Evolutionary conservation across 371 early-diverging fungal species (phyloP), one percentile per base, ranked within the genome.

Genomic region (Capillidium heterosporum): DNA sequence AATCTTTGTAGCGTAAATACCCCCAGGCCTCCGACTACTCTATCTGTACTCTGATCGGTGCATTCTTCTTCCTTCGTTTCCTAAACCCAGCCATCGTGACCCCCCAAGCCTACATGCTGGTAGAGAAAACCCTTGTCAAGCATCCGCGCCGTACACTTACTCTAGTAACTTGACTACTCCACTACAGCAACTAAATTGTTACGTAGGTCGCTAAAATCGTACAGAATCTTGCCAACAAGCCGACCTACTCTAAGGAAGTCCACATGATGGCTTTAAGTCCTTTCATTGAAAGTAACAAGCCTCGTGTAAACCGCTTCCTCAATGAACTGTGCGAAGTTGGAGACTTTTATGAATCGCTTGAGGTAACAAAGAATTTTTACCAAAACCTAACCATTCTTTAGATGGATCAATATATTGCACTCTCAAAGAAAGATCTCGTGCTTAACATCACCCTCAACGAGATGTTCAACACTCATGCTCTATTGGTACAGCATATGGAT

Each of bases 11-110:
- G 77, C 63, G 87, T 57, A 86, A 85, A 64, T 92, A 81, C 66
- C 93, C 95, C 1, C 78, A 90, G 35, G 87, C 89, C 5, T 77
- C 89, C 5, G 92, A 92, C 57, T 75, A 76, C 49, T 81, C 85
- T 23, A 84, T 92, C 11, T 89, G 90, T 65, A 91, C 94, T 26
- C 74, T 94, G 59, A 92, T 94, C 66, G 96, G 96, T 44, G 95
- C 93, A 2, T 95, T 96, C 67, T 94, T 95, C 70, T 90, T 96
- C 66, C 71, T 96, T 59, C 83, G 96, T n/a, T 94, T 86, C 69
- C 77, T 96, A 60, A 94, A 94, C 65, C 96, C 96, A 17, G 94
- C 96, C 0, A 90, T 96, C 60, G 91, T 96, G 32, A 89, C 95
- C 0, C 94, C 96, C 2, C 79, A 91, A 59, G 85, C 88, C 3